Percentiles rank a stretch among this genome's conserved stretches.
phyloP scores from a whole-genome alignment of 257 asterid species.

The Misopates orontium region DNA sequence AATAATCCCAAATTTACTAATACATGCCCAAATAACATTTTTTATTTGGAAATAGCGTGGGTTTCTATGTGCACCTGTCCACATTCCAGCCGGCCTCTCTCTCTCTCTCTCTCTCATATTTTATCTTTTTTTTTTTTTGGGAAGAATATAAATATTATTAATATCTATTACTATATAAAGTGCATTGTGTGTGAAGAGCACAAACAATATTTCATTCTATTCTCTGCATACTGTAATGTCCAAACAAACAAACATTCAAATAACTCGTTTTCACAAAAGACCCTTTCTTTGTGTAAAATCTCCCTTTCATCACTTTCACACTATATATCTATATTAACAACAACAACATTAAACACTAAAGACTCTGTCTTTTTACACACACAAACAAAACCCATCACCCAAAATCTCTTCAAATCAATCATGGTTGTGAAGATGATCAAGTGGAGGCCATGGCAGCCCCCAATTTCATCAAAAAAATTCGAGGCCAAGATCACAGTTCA shows the following conservation, averaged over 20 bases:
- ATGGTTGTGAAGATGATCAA: constrained; percentile 80
- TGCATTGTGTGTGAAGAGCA: neutral
- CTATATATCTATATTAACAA: too few species aligned
- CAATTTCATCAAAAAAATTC: constrained; percentile 55
- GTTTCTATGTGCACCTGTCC: constrained; percentile 17
- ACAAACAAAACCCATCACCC: constrained; percentile 10
- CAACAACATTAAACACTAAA: neutral
- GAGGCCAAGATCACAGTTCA: constrained; percentile 51
- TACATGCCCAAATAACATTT: neutral
- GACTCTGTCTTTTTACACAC: neutral
- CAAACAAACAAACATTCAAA: constrained; percentile 31
- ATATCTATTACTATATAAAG: too few species aligned
- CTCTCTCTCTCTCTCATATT: too few species aligned
- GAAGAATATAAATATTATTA: too few species aligned
- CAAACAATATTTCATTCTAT: neutral
- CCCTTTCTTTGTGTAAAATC: constrained; percentile 2
- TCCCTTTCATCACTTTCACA: constrained; percentile 3
- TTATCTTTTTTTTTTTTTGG: too few species aligned
- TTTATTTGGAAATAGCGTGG: constrained; percentile 5
- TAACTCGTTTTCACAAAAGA: constrained; percentile 13
- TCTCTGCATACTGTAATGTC: neutral
- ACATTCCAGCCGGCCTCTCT: constrained; percentile 12
- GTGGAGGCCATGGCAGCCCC: constrained; percentile 78
- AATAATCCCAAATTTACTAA: neutral
- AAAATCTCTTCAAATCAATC: constrained; percentile 16